phyloP scores from a whole-genome alignment of 805 yeast genomes.

The Saccharomycopsis javanensis region DNA sequence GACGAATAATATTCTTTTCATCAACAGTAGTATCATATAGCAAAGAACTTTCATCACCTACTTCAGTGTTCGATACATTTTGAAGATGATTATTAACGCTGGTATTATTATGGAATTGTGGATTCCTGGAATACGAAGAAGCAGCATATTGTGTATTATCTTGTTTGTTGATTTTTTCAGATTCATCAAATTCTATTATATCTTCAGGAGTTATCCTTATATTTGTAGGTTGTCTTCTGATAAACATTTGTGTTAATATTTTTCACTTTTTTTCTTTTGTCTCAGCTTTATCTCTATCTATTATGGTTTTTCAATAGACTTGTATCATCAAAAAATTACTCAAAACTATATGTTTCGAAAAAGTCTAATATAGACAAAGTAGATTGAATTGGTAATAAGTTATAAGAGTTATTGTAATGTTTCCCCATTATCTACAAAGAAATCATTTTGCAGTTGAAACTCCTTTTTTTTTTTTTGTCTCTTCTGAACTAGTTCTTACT shows the following conservation, averaged over 20 bases:
- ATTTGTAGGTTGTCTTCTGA: conserved; percentile 59
- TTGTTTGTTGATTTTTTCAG: neutral
- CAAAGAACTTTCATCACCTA: neutral
- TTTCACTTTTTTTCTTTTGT: too few relatives aligned
- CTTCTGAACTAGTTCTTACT: too few relatives aligned
- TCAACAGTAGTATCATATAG: neutral
- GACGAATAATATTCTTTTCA: neutral
- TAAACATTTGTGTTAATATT: conserved; percentile 48
- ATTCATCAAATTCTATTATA: conserved; percentile 30
- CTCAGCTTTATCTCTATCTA: neutral
- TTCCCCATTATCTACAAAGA: too few relatives aligned
- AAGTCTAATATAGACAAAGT: too few relatives aligned
- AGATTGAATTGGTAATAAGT: too few relatives aligned
- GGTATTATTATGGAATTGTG: neutral
- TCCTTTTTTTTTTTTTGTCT: too few relatives aligned
- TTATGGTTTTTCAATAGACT: too few relatives aligned
- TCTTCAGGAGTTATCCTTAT: conserved; percentile 63
- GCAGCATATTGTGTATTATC: neutral
- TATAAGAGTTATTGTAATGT: too few relatives aligned
- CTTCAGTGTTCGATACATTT: neutral
- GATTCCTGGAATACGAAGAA: neutral
- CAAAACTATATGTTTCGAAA: too few relatives aligned
- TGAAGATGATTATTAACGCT: neutral
- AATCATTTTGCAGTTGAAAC: too few relatives aligned
- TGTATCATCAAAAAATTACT: too few relatives aligned